phyloP scores from a whole-genome alignment of 2,329 filamentous ascomycete genomes.

The Dryadomyces quercus-mongolicae region DNA sequence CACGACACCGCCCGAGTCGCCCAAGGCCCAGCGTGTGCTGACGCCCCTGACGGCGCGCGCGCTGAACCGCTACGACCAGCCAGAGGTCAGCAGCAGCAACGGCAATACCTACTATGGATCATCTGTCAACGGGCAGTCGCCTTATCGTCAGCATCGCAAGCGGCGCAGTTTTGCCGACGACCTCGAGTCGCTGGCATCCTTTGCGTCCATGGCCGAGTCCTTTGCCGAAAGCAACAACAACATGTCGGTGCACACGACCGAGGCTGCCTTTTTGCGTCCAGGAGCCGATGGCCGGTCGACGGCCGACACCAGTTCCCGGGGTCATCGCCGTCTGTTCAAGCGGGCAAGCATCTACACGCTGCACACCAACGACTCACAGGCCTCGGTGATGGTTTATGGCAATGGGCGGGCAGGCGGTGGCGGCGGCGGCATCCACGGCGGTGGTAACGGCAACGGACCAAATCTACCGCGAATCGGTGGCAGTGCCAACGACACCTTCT shows the following conservation, averaged over 20 bases:
- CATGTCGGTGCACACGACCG: constrained; percentile 34
- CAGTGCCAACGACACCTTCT: constrained; percentile 24
- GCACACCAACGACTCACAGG: constrained; percentile 41
- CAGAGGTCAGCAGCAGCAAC: background rate
- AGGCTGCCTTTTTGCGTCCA: background rate
- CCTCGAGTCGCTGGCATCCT: constrained; percentile 43
- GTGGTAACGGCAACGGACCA: no score
- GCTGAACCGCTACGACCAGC: constrained; percentile 8
- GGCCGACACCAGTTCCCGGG: background rate
- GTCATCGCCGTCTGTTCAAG: constrained; percentile 16
- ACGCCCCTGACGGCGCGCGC: constrained; percentile 12
- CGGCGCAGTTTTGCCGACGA: constrained; percentile 8
- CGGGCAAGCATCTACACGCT: constrained; percentile 49
- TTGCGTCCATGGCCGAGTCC: constrained; percentile 45
- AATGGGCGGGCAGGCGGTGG: constrained; percentile 30
- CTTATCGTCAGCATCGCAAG: background rate
- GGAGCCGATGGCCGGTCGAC: no score
- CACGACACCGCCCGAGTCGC: background rate
- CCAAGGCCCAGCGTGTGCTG: constrained; percentile 1
- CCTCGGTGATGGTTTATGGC: constrained; percentile 37
- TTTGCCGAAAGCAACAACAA: constrained; percentile 42
- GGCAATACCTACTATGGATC: background rate
- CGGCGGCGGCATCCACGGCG: background rate
- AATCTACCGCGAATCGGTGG: constrained; percentile 13
- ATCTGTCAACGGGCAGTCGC: background rate